Evolutionary conservation across 2,329 filamentous ascomycete species (phyloP).

Genomic region (Pyrenophora teres): DNA sequence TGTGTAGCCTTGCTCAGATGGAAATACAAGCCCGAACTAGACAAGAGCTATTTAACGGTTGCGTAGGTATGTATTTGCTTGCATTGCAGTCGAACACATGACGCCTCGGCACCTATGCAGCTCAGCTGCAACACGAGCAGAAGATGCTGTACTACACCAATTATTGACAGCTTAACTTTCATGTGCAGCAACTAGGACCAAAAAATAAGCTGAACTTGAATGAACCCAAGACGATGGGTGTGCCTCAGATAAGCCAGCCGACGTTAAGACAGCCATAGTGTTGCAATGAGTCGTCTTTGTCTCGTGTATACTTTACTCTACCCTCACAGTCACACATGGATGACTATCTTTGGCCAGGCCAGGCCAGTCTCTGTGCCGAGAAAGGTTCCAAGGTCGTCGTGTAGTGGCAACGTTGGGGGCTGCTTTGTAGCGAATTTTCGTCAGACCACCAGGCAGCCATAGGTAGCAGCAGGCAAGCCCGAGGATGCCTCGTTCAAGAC

Average conservation of each 20-base stretch:
- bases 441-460: slow-evolving; percentile 37
- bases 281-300: too few species aligned
- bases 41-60: not conserved
- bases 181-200: too few species aligned
- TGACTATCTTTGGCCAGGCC: slow-evolving; percentile 6
- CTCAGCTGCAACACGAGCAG: not conserved
- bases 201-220: too few species aligned
- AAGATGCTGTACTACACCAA: not conserved
- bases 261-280: too few species aligned
- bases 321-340: not conserved
- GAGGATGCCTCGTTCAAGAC: slow-evolving; percentile 21
- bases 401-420: slow-evolving; percentile 16
- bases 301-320: too few species aligned
- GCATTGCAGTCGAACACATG: too few species aligned
- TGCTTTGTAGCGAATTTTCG: slow-evolving; percentile 25
- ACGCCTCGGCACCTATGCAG: not conserved
- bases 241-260: too few species aligned
- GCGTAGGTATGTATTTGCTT: not conserved
- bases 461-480: slow-evolving; percentile 33
- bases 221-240: too few species aligned
- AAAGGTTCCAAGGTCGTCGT: slow-evolving; percentile 20
- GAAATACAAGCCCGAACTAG: too few species aligned
- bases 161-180: too few species aligned
- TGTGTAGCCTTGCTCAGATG: not conserved
- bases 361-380: slow-evolving; percentile 3